Conservation (phyloP, 495 filamentous ascomycete genomes). For the Extremus antarcticus region DNA sequence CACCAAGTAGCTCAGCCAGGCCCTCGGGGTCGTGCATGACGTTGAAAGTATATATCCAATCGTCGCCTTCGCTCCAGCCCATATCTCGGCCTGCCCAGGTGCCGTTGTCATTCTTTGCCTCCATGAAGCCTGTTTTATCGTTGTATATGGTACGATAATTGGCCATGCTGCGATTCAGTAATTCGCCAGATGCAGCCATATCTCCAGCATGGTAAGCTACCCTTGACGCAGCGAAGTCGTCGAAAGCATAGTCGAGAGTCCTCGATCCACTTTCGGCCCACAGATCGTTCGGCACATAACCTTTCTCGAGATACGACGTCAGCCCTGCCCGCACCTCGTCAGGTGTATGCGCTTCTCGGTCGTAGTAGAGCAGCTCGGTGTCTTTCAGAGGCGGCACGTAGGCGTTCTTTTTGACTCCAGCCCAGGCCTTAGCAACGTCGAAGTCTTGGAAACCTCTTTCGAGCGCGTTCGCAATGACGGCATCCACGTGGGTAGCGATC, state of each 20-base stretch:
- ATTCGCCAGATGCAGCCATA: not conserved
- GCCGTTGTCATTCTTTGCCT: constrained; percentile 16
- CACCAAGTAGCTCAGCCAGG: constrained; percentile 15
- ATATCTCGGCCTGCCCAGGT: constrained; percentile 18
- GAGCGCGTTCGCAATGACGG: constrained; percentile 19
- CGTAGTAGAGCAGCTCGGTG: constrained; percentile 16
- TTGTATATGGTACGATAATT: constrained; percentile 18
- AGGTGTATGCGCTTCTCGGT: constrained; percentile 17
- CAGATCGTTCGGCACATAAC: constrained; percentile 19
- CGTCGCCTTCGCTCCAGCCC: constrained; percentile 22
- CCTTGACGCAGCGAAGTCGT: constrained; percentile 16
- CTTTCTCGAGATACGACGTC: constrained; percentile 11
- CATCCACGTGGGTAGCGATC: constrained; percentile 20
- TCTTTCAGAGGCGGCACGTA: constrained; percentile 14
- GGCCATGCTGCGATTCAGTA: constrained; percentile 3
- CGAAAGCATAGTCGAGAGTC: constrained; percentile 18
- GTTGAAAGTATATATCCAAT: constrained; percentile 19
- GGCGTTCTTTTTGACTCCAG: constrained; percentile 18
- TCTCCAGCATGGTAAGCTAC: constrained; percentile 16
- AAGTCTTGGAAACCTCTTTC: constrained; percentile 11
- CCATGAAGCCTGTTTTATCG: constrained; percentile 14
- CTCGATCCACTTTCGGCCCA: constrained; percentile 19
- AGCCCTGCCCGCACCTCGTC: constrained; percentile 17
- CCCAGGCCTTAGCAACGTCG: constrained; percentile 12
- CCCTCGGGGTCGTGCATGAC: constrained; percentile 16